Evolutionary conservation across 2,329 filamentous ascomycete genomes (phyloP), one percentile per base, ranked within the genome.

Genomic region (Mollisia scopiformis): DNA sequence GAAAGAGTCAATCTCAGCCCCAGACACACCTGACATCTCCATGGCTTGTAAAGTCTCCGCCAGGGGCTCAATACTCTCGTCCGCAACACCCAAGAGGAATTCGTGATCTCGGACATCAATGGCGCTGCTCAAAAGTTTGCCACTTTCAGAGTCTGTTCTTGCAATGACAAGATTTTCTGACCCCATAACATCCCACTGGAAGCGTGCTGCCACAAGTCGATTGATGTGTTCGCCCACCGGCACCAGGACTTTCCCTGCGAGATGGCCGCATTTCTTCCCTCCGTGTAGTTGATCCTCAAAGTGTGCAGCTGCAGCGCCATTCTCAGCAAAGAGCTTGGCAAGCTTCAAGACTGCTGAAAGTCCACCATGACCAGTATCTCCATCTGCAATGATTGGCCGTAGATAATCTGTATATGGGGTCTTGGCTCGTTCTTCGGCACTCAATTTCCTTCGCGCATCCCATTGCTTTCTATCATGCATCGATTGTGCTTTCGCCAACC

Each of bases 161-260:
- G 95, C 95, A 73, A 99, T 95, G 43, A 98, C 87, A 3, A 98
- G 83, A 75, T 96, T 98, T 79, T 99, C 95, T 55, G 87, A 88
- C 50, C 94, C 95, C 94, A 99, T 98, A 69, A 97, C 83, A 72
- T 99, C 95, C 94, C 94, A 99, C 74, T 99, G 95, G 79, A 97
- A 97, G 62, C 95, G 88, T 2, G 94, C 88, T 1, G 95, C 93
- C 21, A 93, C 88, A 4, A 99, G 86, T 28, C 95, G 89, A 79
- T 97, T 97, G 81, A 98, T 96, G 79, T 99, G 95, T 75, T 98
- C 95, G 62, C 93, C 91, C 0, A 93, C 87, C 0, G 95, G 94
- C 2, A 98, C 95, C 8, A 99, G 82, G 1, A 98, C 95, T 76
- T 98, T 99, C 68, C 95, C 95, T 0, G 95, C 95, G 63, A 98